A percentile compares a stretch with the other conserved stretches of the same genome.
These are phyloP conservation scores for Volvox carteri DNA, from an alignment of 163 green algal genomes.

Conservation along the genomic window DNA sequence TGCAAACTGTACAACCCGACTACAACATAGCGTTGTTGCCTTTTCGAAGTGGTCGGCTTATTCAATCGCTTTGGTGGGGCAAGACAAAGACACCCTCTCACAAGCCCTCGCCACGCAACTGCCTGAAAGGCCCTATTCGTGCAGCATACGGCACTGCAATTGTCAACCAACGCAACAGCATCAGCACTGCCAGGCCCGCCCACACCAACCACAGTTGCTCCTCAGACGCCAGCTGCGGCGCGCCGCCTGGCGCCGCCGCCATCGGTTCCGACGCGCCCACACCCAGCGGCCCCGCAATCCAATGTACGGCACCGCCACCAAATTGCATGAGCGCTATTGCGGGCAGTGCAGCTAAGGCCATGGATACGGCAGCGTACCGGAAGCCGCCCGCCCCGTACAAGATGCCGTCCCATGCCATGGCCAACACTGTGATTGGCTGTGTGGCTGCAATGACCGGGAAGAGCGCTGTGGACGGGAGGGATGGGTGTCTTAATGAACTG, in stretches of 20 bases:
- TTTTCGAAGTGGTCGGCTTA: too few relatives aligned
- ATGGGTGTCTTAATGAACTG: not conserved
- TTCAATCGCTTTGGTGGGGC: too few relatives aligned
- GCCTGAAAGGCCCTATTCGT: conserved; percentile 32
- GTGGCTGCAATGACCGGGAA: conserved; percentile 75
- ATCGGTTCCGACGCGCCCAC: not conserved
- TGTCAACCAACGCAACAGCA: conserved; percentile 74
- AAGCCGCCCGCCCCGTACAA: conserved; percentile 76
- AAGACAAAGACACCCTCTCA: not conserved
- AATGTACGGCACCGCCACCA: not conserved
- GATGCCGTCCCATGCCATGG: conserved; percentile 87
- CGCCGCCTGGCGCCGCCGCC: not conserved
- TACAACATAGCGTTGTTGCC: too few relatives aligned
- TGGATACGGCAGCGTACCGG: conserved; percentile 31
- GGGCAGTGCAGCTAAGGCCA: conserved; percentile 22
- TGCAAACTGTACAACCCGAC: too few relatives aligned
- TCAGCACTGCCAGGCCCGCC: conserved; percentile 77
- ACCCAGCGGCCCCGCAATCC: not conserved
- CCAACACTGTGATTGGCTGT: conserved; percentile 86
- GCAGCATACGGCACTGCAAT: conserved; percentile 60
- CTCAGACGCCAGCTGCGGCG: not conserved
- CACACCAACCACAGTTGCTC: conserved; percentile 75
- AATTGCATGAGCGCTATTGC: not conserved
- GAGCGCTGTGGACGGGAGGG: conserved; percentile 56
- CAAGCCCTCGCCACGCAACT: not conserved